phyloP scores from a whole-genome alignment of 2,329 filamentous ascomycete genomes.

The Penicillium italicum region DNA sequence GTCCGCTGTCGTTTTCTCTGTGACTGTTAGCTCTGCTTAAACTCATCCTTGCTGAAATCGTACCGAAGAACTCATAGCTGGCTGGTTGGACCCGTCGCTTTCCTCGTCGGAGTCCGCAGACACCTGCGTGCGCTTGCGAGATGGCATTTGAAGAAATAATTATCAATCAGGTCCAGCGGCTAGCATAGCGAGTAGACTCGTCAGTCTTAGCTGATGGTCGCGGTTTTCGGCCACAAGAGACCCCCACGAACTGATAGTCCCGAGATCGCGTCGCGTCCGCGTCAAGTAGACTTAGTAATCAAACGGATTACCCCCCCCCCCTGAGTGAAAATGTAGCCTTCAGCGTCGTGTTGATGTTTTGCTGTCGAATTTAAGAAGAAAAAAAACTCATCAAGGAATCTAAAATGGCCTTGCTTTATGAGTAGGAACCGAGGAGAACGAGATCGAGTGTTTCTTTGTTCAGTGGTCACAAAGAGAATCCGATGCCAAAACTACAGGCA shows the following conservation, averaged over 20 bases:
- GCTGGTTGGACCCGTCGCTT: constrained; percentile 28
- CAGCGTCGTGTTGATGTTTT: neutral
- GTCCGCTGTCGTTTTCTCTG: constrained; percentile 44
- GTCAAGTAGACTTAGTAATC: constrained; percentile 1
- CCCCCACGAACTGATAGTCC: neutral
- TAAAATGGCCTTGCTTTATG: neutral
- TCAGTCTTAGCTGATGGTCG: neutral
- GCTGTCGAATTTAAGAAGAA: neutral
- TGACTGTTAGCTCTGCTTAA: neutral
- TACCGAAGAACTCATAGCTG: constrained; percentile 30
- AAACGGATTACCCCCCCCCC: too few species aligned
- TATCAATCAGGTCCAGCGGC: neutral
- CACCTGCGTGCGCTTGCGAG: constrained; percentile 40
- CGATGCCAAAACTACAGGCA: neutral
- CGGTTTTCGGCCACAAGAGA: neutral
- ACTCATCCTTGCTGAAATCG: constrained; percentile 11
- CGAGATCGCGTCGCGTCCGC: neutral
- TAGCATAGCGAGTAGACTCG: neutral
- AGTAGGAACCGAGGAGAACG: too few species aligned
- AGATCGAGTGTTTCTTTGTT: neutral
- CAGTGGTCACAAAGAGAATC: neutral
- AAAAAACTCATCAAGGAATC: neutral
- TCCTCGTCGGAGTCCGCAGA: constrained; percentile 29
- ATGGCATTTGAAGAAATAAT: constrained; percentile 35
- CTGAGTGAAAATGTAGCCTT: neutral